Base-by-base conservation (phyloP, 768 basidiomycete genomes). In the Suillus decipiens region DNA sequence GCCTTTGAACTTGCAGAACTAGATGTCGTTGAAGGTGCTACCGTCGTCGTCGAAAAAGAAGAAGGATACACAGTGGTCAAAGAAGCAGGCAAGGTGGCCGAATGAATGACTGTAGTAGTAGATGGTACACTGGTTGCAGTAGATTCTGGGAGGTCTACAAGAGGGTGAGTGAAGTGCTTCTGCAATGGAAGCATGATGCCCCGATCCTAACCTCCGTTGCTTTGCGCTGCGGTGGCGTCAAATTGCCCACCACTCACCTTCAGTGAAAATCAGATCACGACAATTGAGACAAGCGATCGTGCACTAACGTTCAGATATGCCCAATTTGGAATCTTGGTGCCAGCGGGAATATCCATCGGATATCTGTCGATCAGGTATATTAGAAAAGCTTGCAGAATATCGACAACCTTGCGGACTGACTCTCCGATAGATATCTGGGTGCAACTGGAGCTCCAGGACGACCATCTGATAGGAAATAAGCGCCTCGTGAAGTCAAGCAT, bases 311-410 rank as follows among this genome's bases (percentile, higher is more conserved):
- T 81, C 42, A 84, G 72, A 64, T 82, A 89, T 17, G 87, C 87
- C 88, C 88, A 89, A 12, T 80, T 80, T 6, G 87, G 88, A n/a
- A 89, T 78, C 11, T 77, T 75, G 3, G 82, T 77, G 6, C 80
- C 81, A 1, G 67, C 62, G 2, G 88, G 87, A 59, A 89, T 72
- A 19, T 74, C 69, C 15, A 74, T 62, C 0, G 84, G 82, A 64
- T 76, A 87, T 22, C 84, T 84, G 48, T 60, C 11, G 47, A 36
- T 42, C 5, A 19, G 67, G 14, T 64, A 36, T n/a, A 31, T 22
- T 31, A 4, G 31, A 15, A 22, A 17, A 57, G 17, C 24, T 2
- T 19, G 15, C 24, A 11, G 45, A 56, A 28, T 28, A 12, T 3
- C 37, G 4, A 28, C 14, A 19, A 63, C 14, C 5, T 55, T 31